Base-by-base conservation (phyloP, 768 basidiomycete genomes). In the Macrolepiota fuliginosa region DNA sequence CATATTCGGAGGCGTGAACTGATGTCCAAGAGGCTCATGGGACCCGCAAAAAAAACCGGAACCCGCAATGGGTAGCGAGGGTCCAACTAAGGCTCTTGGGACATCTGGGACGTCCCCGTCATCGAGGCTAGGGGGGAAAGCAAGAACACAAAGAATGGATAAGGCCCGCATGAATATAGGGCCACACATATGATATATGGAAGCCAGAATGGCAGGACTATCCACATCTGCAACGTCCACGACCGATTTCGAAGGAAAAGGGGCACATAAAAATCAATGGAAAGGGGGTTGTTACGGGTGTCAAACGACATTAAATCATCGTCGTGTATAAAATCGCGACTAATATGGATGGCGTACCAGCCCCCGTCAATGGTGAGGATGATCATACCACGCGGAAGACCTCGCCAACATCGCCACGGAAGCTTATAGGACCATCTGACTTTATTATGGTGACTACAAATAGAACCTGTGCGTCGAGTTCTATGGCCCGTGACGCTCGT, bases 181-280 rank as follows among this genome's bases (percentile, higher is more conserved):
- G 17, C 37, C 49, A 58, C 25, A 32, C 25, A 50, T 7, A 50
- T 25, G 35, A 50, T 51, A 11, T 58, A 58, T 4, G 47, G 46
- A 1, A 35, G 50, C 57, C 57, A 58, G 47, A 58, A 39, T 10
- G 57, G 57, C 17, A 58, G 47, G 9, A 40, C 32, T 6, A 58
- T 22, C 17, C 47, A 58, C 57, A 58, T 58, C 36, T 58, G 57
- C n/a, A 51, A 15, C 4, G 17, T 39, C 57, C 57, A 58, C 10
- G 47, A 35, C 12, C 35, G 35, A 11, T 39, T 50, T 4, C 57
- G 57, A 24, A 58, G 46, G 36, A 37, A 49, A 17, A 49, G 36
- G 2, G 57, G 57, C 4, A 58, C 47, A 19, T 58, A 58, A 17
- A 58, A 58, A n/a, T 58, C 47, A 12, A 58, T n/a, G 13, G 46